phyloP scores from a whole-genome alignment of 2,329 filamentous ascomycete species.

The Colletotrichum caudatum region DNA sequence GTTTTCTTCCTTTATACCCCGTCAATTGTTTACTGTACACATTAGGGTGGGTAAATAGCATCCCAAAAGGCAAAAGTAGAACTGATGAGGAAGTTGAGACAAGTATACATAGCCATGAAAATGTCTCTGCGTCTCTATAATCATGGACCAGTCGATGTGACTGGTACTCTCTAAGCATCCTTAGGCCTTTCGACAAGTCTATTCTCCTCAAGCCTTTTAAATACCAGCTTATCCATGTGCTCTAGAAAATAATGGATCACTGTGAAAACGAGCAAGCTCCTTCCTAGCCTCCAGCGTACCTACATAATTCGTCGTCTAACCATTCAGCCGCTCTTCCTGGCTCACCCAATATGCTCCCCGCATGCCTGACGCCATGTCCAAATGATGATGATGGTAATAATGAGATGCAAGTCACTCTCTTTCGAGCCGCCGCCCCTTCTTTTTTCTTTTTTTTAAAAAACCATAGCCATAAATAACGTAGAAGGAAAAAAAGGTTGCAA shows the following conservation, averaged over 20 bases:
- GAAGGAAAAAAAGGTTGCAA: not conserved
- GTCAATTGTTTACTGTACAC: not conserved
- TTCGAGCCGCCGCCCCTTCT: slow-evolving; percentile 33
- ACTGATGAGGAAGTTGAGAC: not conserved
- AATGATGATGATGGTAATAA: slow-evolving; percentile 22
- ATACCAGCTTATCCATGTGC: slow-evolving; percentile 16
- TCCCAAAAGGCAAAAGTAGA: not conserved
- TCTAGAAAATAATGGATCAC: slow-evolving; percentile 1
- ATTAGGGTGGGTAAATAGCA: too few species aligned
- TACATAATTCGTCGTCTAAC: slow-evolving; percentile 33
- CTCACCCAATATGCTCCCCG: slow-evolving; percentile 28
- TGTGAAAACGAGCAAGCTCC: slow-evolving; percentile 12
- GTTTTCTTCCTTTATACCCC: not conserved
- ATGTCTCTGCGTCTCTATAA: not conserved
- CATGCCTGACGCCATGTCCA: slow-evolving; percentile 32
- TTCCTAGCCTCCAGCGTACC: slow-evolving; percentile 2
- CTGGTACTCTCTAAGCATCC: slow-evolving; percentile 12
- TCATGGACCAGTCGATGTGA: not conserved
- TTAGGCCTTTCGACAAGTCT: slow-evolving; percentile 18
- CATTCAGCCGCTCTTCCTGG: slow-evolving; percentile 16
- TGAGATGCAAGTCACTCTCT: slow-evolving; percentile 36
- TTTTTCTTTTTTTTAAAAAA: slow-evolving; percentile 36
- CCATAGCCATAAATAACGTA: slow-evolving; percentile 13
- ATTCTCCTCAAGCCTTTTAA: slow-evolving; percentile 20
- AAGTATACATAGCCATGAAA: not conserved